A percentile compares a stretch with the other conserved stretches of the same genome.
Evolutionary conservation across 352 stramenopile genomes (phyloP).

Genomic region (Halophytophthora batemanensis): DNA sequence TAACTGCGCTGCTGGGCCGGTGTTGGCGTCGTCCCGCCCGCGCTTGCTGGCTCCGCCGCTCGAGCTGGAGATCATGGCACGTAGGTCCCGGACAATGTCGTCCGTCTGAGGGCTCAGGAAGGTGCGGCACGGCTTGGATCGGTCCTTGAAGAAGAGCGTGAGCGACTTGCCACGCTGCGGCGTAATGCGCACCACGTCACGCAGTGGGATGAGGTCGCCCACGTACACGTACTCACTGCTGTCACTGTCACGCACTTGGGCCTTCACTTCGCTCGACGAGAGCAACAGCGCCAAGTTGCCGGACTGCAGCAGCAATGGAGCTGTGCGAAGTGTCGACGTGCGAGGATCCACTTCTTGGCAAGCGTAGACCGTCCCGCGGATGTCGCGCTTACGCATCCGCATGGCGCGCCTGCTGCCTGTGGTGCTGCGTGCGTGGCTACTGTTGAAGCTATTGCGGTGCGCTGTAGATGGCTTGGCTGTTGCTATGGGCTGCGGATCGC

Average conservation of each 20-base stretch:
- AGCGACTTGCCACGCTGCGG: constrained; percentile 72
- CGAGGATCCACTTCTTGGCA: constrained; percentile 64
- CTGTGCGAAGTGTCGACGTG: constrained; percentile 51
- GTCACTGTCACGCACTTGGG: neutral
- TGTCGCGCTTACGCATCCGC: constrained; percentile 67
- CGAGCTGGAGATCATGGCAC: constrained; percentile 54
- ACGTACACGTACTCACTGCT: constrained; percentile 58
- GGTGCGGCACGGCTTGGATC: constrained; percentile 53
- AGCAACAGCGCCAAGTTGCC: constrained; percentile 63
- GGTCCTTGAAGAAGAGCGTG: constrained; percentile 79
- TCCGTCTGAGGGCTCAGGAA: constrained; percentile 73
- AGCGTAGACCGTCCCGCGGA: constrained; percentile 63
- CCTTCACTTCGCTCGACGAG: constrained; percentile 15
- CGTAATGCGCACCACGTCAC: constrained; percentile 71
- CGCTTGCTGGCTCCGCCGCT: constrained; percentile 34
- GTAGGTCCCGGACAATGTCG: constrained; percentile 59
- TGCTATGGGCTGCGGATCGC: constrained; percentile 32
- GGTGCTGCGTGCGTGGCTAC: neutral
- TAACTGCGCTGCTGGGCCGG: constrained; percentile 37
- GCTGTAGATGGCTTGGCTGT: constrained; percentile 19
- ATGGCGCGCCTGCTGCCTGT: constrained; percentile 28
- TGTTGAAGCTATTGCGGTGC: neutral
- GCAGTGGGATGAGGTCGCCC: constrained; percentile 57
- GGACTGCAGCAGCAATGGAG: constrained; percentile 64
- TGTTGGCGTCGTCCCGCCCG: constrained; percentile 27